These are phyloP conservation scores for Geotrichum histeridarum DNA, from an alignment of 1,139 yeast genomes.

Conservation along the genomic window DNA sequence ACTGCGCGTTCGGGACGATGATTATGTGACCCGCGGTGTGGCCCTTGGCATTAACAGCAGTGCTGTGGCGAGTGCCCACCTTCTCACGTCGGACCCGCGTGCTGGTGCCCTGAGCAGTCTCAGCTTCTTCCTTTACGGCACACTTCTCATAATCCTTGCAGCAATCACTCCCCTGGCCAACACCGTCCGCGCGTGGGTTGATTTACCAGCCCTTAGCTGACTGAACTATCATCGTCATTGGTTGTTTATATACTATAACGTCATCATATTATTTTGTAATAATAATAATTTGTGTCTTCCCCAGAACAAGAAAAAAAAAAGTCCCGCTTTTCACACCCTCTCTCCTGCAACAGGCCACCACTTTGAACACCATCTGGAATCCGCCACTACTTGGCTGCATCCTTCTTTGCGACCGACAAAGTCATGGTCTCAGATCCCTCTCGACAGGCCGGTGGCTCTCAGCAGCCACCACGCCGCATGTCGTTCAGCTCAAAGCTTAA, in stretches of 20 bases:
- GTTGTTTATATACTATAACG: no score
- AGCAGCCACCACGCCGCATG: conserved; percentile 15
- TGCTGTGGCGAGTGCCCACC: conserved; percentile 76
- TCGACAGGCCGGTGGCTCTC: background rate
- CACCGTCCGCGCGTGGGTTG: conserved; percentile 36
- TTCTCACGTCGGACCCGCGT: conserved; percentile 63
- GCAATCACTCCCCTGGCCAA: conserved; percentile 49
- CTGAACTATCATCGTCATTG: no score
- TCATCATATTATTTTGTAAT: no score
- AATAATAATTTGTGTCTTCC: no score
- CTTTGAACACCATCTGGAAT: no score
- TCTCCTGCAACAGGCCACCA: no score
- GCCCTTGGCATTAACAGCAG: conserved; percentile 74
- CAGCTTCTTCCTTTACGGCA: conserved; percentile 67
- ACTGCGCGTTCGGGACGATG: conserved; percentile 53
- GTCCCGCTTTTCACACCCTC: no score
- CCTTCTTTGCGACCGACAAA: background rate
- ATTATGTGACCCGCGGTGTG: conserved; percentile 70
- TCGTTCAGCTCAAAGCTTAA: conserved; percentile 25
- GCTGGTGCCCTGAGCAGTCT: conserved; percentile 76
- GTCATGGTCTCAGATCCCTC: background rate
- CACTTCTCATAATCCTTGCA: conserved; percentile 64
- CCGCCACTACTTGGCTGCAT: no score
- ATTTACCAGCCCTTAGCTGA: conserved; percentile 14
- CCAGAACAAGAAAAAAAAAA: no score